Base-by-base conservation (phyloP, 768 basidiomycete species). In the Boletellus emodensis region DNA sequence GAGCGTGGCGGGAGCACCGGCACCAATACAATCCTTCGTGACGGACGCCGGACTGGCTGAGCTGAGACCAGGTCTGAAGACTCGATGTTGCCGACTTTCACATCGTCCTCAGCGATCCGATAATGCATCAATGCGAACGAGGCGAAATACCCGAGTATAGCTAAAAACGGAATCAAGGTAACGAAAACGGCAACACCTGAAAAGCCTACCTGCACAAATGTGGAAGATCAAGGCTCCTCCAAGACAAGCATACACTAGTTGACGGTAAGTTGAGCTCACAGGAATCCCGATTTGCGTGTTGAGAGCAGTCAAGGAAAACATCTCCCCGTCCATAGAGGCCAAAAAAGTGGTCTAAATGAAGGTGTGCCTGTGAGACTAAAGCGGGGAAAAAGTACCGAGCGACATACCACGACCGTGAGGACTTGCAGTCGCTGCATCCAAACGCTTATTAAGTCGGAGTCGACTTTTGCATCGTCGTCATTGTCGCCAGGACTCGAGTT, bases 141-240 rank as follows among this genome's bases (percentile, higher is more conserved):
- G 11, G 63, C 66, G 24, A 55, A 15, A 42, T 62, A 68, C 10
- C 57, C 60, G 12, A 70, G 57, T 18, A 70, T 51, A 37, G 57
- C 64, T 68, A 40, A 5, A n/a, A 28, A 35, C 11, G n/a, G 32
- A 37, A 37, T 45, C 24, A 51, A 51, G 34, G 5, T 9, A 11
- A 13, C 34, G 13, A 17, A 33, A 39, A 39, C 8, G 34, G 15
- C 26, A 14, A 51, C 3, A 28, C 6, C 32, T 22, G 48, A 51
- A 18, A 32, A 14, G 57, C 66, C 20, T 36, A 66, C 66, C 6
- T 45, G 66, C 60, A 54, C 57, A 66, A 9, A 70, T 42, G 24
- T 69, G 66, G 41, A 68, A 64, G 32, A 69, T 43, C 37, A 68
- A 44, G 20, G 68, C 66, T 5, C 68, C 68, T 6, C 64, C 38